Evolutionary conservation across 768 basidiomycete species (phyloP), one percentile per base, ranked within the genome.

Genomic region (Rhizopogon roseolus): DNA sequence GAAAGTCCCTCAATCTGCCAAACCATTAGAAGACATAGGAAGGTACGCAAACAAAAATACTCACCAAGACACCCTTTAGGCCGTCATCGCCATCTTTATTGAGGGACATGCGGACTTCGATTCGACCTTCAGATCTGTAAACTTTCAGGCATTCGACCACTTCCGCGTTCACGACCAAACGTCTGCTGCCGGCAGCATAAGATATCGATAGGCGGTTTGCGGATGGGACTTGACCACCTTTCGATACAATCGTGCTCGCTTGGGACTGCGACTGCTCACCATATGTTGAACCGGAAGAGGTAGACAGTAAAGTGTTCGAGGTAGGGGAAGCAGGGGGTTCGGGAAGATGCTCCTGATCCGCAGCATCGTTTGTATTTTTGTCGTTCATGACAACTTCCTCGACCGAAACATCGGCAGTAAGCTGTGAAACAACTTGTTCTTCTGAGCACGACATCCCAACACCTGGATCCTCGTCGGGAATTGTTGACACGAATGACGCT

Each of bases 161-260:
- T 59, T 88, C 88, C 2, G 96, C 90, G 67, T 98, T 88, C 54
- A 98, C 77, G 27, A 97, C 87, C 48, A 99, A 76, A 39, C 97
- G 80, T 46, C 91, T 78, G 54, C 86, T 86, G 48, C 93, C 93
- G 41, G 86, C 86, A 53, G 93, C 93, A 70, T 97, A 99, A 0
- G 96, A 89, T 67, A 98, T 93, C 7, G 95, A 97, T n/a, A 99
- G 71, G 16, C 90, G 82, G 61, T 91, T 92, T 29, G 88, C 85
- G 40, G 89, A 90, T 8, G 89, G 86, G 0, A 75, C 73, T 58
- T 73, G 76, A 13, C 68, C 71, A 17, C 67, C 62, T 58, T 78
- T 80, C 10, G 60, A 50, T 34, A 53, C 49, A 29, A 50, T 38
- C 19, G 41, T 49, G 44, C 64, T 55, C 3, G 17, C 45, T 46